phyloP scores from a whole-genome alignment of 495 filamentous ascomycete species.

The Pseudotulostoma volvatum region DNA sequence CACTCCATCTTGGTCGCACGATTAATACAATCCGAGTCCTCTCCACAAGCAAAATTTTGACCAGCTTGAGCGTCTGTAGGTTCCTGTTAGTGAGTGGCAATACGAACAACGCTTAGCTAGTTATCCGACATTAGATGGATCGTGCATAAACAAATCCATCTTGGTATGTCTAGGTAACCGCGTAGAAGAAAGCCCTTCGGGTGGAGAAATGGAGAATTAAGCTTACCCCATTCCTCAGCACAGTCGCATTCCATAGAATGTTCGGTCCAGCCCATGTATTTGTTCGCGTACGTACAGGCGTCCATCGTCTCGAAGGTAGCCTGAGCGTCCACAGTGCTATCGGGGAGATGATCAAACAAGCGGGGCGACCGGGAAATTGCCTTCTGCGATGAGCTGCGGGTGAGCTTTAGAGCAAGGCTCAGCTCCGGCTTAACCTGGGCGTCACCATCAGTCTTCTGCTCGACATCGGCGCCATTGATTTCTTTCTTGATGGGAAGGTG shows the following conservation, averaged over 20 bases:
- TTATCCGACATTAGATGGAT: no score
- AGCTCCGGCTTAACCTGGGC: constrained; percentile 48
- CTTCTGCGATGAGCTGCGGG: constrained; percentile 62
- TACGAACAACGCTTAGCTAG: no score
- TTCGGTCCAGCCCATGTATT: constrained; percentile 77
- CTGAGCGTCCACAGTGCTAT: constrained; percentile 60
- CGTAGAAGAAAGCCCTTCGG: constrained; percentile 2
- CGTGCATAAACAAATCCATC: no score
- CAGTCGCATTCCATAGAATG: constrained; percentile 94
- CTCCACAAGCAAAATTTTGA: constrained; percentile 74
- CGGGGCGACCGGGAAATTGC: constrained; percentile 38
- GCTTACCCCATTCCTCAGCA: constrained; percentile 89
- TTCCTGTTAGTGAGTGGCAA: constrained; percentile 19
- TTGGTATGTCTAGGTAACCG: constrained; percentile 3
- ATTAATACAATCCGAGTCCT: constrained; percentile 98
- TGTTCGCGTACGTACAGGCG: constrained; percentile 74
- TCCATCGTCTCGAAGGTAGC: constrained; percentile 64
- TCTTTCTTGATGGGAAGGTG: constrained; percentile 23
- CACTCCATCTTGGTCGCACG: constrained; percentile 97
- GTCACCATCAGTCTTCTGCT: constrained; percentile 23
- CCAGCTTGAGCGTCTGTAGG: constrained; percentile 40
- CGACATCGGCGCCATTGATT: constrained; percentile 4
- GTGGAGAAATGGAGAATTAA: constrained; percentile 3
- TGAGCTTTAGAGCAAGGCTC: constrained; percentile 53
- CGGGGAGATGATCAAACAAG: constrained; percentile 52